Conservation (phyloP, 495 filamentous ascomycete species). For the Staphylotrichum longicolle region DNA sequence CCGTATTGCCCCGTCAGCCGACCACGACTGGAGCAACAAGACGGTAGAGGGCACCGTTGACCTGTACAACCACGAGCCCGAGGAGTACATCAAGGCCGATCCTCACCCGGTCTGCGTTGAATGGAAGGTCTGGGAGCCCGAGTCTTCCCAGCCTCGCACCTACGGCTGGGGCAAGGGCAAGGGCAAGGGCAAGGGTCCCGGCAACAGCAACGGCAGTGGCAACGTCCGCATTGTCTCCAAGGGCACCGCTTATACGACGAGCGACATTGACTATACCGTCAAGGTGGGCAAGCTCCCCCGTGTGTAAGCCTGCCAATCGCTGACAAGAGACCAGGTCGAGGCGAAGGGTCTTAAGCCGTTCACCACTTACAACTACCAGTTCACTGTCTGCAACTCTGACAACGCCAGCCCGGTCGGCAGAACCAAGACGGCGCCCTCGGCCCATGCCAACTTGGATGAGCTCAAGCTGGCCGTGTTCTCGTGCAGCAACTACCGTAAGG, state of each 20-base stretch:
- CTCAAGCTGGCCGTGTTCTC: conserved; percentile 53
- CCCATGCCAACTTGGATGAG: conserved; percentile 35
- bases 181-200: no score
- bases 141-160: conserved; percentile 17
- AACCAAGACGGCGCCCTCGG: conserved; percentile 52
- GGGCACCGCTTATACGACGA: conserved; percentile 58
- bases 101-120: conserved; percentile 58
- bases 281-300: conserved; percentile 25
- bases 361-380: conserved; percentile 56
- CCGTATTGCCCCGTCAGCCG: conserved; percentile 50
- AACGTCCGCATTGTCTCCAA: conserved; percentile 37
- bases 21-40: conserved; percentile 53
- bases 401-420: conserved; percentile 47
- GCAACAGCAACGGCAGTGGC: background rate
- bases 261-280: conserved; percentile 65
- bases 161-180: background rate
- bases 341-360: conserved; percentile 55
- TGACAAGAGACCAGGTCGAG: conserved; percentile 48
- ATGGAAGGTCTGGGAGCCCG: conserved; percentile 39
- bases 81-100: conserved; percentile 50
- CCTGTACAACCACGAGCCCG: conserved; percentile 57
- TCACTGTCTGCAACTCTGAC: conserved; percentile 48
- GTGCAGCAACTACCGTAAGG: conserved; percentile 51
- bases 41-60: conserved; percentile 54
- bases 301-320: no score